Evolutionary conservation across 2,329 filamentous ascomycete species (phyloP), one percentile per base, ranked within the genome.

Genomic region (Penicillium sp.): DNA sequence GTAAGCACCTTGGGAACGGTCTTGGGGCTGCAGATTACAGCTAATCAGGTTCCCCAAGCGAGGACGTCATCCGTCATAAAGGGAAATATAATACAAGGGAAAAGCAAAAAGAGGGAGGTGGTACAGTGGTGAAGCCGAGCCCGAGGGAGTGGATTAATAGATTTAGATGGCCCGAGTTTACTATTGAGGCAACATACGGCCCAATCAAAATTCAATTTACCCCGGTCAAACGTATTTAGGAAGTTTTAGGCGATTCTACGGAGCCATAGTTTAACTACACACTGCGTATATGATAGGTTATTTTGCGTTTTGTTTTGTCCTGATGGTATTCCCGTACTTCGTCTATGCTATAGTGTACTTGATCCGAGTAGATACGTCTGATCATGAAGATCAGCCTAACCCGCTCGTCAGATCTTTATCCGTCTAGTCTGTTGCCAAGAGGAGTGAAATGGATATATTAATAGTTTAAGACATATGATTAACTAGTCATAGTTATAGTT

Each of bases 381-480:
- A 49, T 50, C 42, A 23, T 40, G 36, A 31, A 18, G 50, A 54
- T 55, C 42, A 43, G 43, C 42, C 40, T 38, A 40, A 36, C 42
- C 26, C 27, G 43, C 48, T 46, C 51, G 56, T 59, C 46, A 59
- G 56, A 59, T 59, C 56, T 56, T 59, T 59, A 59, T 55, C 56
- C 56, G 41, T 47, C 51, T 59, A 59, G 56, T 55, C 49, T 42
- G 44, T 45, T 57, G 55, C 53, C 56, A 58, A 58, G 54, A 40
- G 23, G 28, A 16, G 11, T 3, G 26, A 36, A 40, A 24, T 16
- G 9, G 16, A 23, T 10, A 18, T 20, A 34, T 23, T 2, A 3
- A 20, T 20, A 20, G 3, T 20, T 20, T 3, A 20, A 20, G 18
- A 20, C 18, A 20, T 20, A 20, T n/a, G n/a, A n/a, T n/a, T n/a